Conservation (phyloP, 345 rosid genomes). For the Gossypioides kirkii region DNA sequence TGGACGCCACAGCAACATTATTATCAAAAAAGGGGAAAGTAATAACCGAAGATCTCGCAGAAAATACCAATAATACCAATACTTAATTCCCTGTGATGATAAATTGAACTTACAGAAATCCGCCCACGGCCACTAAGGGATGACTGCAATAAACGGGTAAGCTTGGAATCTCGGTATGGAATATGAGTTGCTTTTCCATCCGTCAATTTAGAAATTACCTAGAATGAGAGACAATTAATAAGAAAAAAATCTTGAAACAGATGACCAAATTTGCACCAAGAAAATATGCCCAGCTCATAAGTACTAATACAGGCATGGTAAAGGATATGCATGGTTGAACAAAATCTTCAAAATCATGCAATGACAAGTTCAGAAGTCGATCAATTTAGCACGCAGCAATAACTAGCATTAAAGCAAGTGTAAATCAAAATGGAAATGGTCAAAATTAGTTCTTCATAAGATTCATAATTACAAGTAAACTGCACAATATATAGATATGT, state of each 20-base stretch:
- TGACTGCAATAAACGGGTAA: conserved; percentile 66
- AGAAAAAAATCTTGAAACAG: conserved; percentile 6
- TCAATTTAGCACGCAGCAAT: not conserved
- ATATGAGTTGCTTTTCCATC: conserved; percentile 62
- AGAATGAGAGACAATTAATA: conserved; percentile 11
- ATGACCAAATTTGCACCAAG: not conserved
- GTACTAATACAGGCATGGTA: not conserved
- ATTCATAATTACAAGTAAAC: not conserved
- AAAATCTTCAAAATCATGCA: not conserved
- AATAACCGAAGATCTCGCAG: not conserved
- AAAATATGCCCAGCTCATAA: conserved; percentile 3
- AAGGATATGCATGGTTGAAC: not conserved
- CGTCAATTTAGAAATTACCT: conserved; percentile 67
- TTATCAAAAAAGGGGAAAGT: not conserved
- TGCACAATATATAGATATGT: not conserved
- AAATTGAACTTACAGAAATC: conserved; percentile 46
- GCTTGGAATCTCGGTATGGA: conserved; percentile 74
- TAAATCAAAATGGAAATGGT: not conserved
- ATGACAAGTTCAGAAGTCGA: conserved; percentile 9
- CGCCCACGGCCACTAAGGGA: conserved; percentile 70
- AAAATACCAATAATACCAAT: conserved; percentile 1
- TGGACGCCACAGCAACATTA: not conserved
- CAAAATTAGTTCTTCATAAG: not conserved
- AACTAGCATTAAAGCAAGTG: not conserved
- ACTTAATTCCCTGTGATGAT: not conserved